phyloP scores from a whole-genome alignment of 495 filamentous ascomycete genomes.

The Xylaria cubensis region DNA sequence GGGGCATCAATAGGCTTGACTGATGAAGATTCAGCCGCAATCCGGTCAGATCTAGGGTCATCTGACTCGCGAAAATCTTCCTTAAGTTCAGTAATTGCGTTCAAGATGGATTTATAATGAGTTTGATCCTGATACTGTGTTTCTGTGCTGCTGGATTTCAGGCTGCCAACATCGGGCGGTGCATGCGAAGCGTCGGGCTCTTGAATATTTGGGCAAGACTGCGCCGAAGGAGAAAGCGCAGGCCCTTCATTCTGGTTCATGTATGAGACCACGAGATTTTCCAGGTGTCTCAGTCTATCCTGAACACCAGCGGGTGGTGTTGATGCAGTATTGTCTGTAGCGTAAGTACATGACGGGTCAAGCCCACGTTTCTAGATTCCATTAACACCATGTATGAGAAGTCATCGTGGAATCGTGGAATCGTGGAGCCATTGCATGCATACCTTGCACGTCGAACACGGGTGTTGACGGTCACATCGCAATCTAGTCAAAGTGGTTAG shows the following conservation, averaged over 20 bases:
- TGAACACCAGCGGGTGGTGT: slow-evolving; percentile 13
- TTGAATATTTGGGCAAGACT: background rate
- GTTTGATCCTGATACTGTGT: slow-evolving; percentile 29
- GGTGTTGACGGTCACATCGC: slow-evolving; percentile 26
- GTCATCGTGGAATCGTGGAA: background rate
- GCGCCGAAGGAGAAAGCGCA: background rate
- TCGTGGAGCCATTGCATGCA: background rate
- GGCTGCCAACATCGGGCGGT: slow-evolving; percentile 19
- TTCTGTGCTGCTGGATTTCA: slow-evolving; percentile 22
- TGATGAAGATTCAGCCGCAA: slow-evolving; percentile 14
- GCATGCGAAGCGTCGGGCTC: background rate
- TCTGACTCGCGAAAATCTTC: slow-evolving; percentile 29
- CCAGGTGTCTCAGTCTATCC: slow-evolving; percentile 24
- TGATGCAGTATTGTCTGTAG: slow-evolving; percentile 10
- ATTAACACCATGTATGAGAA: background rate
- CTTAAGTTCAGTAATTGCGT: slow-evolving; percentile 43
- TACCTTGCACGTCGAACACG: slow-evolving; percentile 28
- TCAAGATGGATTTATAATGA: slow-evolving; percentile 53
- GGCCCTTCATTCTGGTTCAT: slow-evolving; percentile 11
- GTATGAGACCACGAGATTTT: slow-evolving; percentile 18
- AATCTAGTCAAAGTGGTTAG: slow-evolving; percentile 12
- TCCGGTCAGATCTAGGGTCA: background rate
- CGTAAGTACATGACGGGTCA: slow-evolving; percentile 22
- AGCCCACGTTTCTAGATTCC: slow-evolving; percentile 26
- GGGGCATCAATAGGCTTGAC: slow-evolving; percentile 24